Conservation (phyloP, 2,329 filamentous ascomycete species). For the Intubia oerlemansii region DNA sequence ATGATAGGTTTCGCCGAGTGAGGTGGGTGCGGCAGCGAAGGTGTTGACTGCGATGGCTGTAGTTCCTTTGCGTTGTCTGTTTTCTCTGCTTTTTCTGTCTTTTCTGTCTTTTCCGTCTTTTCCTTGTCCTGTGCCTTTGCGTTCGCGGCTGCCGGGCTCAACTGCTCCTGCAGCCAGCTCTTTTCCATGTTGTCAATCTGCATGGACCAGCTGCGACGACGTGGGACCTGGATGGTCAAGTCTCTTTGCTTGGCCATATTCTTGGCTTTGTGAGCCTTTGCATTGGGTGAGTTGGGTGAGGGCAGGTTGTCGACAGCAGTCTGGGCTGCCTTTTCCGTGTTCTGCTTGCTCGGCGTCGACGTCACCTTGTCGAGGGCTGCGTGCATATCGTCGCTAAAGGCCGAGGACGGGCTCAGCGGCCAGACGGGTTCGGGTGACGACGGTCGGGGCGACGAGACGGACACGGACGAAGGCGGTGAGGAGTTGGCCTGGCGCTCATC, state of each 20-base stretch:
- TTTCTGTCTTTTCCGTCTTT: too few species aligned
- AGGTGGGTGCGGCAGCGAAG: too few species aligned
- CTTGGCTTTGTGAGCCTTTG: slow-evolving; percentile 1
- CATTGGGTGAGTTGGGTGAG: background rate
- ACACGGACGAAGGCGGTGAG: slow-evolving; percentile 1
- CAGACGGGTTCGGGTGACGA: slow-evolving; percentile 1
- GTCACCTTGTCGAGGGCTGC: too few species aligned
- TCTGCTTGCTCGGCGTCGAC: too few species aligned
- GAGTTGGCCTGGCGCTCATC: background rate
- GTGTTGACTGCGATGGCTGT: too few species aligned
- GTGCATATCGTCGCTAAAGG: too few species aligned
- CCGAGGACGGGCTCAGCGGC: too few species aligned
- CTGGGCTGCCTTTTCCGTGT: background rate
- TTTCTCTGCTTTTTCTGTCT: too few species aligned
- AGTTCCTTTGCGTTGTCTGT: too few species aligned
- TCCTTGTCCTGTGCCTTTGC: background rate
- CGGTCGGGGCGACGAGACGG: background rate
- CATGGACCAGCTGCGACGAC: slow-evolving; percentile 26
- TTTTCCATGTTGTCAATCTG: slow-evolving; percentile 21
- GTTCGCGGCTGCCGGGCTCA: slow-evolving; percentile 1
- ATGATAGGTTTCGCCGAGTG: background rate
- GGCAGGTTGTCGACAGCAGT: background rate
- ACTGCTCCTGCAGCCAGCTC: slow-evolving; percentile 12
- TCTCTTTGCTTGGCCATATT: slow-evolving; percentile 5
- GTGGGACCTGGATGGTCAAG: slow-evolving; percentile 21